These are phyloP conservation scores for Tremellales sp. DNA, from an alignment of 1,284 basidiomycete species.

Conservation along the genomic window DNA sequence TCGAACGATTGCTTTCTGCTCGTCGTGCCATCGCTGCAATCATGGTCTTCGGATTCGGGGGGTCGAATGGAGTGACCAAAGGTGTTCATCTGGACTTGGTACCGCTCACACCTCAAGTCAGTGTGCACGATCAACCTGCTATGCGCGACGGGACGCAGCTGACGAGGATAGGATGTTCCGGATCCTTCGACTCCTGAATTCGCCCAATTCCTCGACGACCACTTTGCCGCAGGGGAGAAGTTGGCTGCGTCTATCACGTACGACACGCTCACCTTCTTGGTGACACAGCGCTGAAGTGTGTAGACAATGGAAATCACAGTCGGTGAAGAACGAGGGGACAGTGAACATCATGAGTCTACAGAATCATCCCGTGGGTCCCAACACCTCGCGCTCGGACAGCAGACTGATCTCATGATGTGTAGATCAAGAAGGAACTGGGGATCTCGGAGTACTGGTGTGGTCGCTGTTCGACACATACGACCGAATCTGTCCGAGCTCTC, in stretches of 20 bases:
- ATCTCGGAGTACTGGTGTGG: slow-evolving; percentile 40
- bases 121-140: neutral
- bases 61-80: no score
- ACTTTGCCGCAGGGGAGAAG: slow-evolving; percentile 26
- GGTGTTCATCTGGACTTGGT: slow-evolving; percentile 15
- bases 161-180: slow-evolving; percentile 29
- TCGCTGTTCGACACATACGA: slow-evolving; percentile 19
- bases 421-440: slow-evolving; percentile 29
- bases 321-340: slow-evolving; percentile 20
- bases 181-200: slow-evolving; percentile 22
- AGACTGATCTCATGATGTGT: neutral
- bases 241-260: slow-evolving; percentile 31
- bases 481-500: slow-evolving; percentile 4
- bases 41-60: no score
- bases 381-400: neutral
- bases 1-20: no score
- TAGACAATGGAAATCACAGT: slow-evolving; percentile 32
- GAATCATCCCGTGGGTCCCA: neutral
- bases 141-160: neutral
- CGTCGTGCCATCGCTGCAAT: no score
- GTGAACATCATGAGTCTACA: slow-evolving; percentile 16
- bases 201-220: slow-evolving; percentile 24
- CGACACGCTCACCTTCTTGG: slow-evolving; percentile 3
- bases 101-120: slow-evolving; percentile 7
- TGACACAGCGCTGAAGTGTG: neutral